Evolutionary conservation across 805 yeast species (phyloP).

Genomic region (Monosporozyma servazzii): DNA sequence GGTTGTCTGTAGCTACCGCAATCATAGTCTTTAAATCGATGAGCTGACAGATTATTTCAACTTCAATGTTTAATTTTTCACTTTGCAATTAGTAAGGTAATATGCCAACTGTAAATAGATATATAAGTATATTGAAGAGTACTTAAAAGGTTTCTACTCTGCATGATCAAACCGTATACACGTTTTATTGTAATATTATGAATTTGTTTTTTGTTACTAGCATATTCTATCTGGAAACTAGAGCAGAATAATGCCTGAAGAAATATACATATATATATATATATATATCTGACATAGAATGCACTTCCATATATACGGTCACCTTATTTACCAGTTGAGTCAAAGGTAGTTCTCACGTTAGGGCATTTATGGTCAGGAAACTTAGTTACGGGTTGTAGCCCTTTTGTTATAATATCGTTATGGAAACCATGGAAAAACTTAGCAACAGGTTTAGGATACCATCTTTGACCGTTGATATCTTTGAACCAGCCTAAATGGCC

Average conservation of each 20-base stretch:
- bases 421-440: slow-evolving; percentile 34
- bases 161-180: no score
- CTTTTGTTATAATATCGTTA: slow-evolving; percentile 21
- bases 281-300: not conserved
- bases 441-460: slow-evolving; percentile 51
- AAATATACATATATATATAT: not conserved
- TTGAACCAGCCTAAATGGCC: slow-evolving; percentile 78
- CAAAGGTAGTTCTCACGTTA: slow-evolving; percentile 14
- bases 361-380: slow-evolving; percentile 11
- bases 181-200: not conserved
- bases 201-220: not conserved
- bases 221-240: not conserved
- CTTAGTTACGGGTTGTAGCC: slow-evolving; percentile 9
- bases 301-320: not conserved
- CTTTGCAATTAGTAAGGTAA: not conserved
- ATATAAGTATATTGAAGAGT: not conserved
- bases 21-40: not conserved
- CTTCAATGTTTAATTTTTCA: not conserved
- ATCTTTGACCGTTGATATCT: slow-evolving; percentile 47
- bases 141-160: no score
- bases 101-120: not conserved
- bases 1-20: not conserved
- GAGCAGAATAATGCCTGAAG: not conserved
- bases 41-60: not conserved
- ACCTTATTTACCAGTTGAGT: not conserved